phyloP scores from a whole-genome alignment of 768 basidiomycete species.

The Leucogyrophana mollusca region DNA sequence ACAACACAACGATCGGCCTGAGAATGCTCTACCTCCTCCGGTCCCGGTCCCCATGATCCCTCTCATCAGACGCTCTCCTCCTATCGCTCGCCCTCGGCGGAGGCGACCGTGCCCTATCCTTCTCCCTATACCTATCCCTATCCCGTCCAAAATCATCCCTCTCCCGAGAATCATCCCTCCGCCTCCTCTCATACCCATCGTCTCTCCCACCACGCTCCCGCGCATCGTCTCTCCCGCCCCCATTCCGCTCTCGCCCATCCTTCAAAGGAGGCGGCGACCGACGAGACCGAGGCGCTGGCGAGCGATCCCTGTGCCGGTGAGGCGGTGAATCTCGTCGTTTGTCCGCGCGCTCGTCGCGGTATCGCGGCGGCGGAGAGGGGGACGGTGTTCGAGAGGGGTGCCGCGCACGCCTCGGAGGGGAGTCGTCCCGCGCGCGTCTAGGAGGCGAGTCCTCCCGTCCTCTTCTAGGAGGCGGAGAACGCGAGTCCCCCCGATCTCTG shows the following conservation, averaged over 20 bases:
- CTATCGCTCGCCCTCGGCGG: slow-evolving; percentile 18
- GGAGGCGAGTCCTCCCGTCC: slow-evolving; percentile 1
- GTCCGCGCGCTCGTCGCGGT: slow-evolving; percentile 19
- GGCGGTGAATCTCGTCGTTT: slow-evolving; percentile 25
- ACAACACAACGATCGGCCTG: not conserved
- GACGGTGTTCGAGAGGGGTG: slow-evolving; percentile 18
- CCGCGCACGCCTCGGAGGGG: slow-evolving; percentile 8
- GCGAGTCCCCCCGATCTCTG: slow-evolving; percentile 27
- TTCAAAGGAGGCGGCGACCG: not conserved
- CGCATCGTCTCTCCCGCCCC: too few relatives aligned
- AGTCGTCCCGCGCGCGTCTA: not conserved
- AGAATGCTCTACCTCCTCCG: slow-evolving; percentile 15
- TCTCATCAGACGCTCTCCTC: slow-evolving; percentile 21
- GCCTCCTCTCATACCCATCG: slow-evolving; percentile 18
- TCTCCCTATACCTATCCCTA: slow-evolving; percentile 16
- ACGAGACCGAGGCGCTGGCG: slow-evolving; percentile 23
- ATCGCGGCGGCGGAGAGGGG: slow-evolving; percentile 25
- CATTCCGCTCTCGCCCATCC: slow-evolving; percentile 8
- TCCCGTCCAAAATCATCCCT: slow-evolving; percentile 13
- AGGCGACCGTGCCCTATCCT: slow-evolving; percentile 18
- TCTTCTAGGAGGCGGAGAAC: slow-evolving; percentile 23
- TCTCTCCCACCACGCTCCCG: slow-evolving; percentile 21
- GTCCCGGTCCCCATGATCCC: slow-evolving; percentile 7
- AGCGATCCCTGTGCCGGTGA: slow-evolving; percentile 14
- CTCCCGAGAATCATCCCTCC: slow-evolving; percentile 23